Evolutionary conservation across 2,329 filamentous ascomycete genomes (phyloP).

Genomic region (Colletotrichum sp.): DNA sequence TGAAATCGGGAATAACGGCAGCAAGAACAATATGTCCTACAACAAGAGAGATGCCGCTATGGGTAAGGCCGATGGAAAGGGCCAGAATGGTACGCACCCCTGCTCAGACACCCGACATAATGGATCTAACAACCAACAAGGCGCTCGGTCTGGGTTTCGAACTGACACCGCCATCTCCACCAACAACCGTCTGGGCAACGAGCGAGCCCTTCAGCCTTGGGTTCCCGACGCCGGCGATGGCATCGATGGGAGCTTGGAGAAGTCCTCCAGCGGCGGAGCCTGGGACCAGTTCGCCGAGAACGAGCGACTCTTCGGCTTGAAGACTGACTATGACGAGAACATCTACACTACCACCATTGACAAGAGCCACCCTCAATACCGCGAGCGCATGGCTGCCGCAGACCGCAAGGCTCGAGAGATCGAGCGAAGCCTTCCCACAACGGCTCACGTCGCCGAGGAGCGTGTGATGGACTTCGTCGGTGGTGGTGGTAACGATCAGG

Average conservation of each 20-base stretch:
- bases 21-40: slow-evolving; percentile 36
- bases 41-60: slow-evolving; percentile 41
- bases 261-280: slow-evolving; percentile 42
- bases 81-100: slow-evolving; percentile 42
- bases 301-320: slow-evolving; percentile 84
- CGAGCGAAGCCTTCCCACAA: slow-evolving; percentile 74
- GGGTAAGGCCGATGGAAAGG: slow-evolving; percentile 39
- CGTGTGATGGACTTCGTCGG: slow-evolving; percentile 73
- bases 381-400: slow-evolving; percentile 76
- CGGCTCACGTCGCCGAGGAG: slow-evolving; percentile 89
- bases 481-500: slow-evolving; percentile 65
- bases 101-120: background rate
- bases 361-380: slow-evolving; percentile 81
- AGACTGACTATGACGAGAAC: slow-evolving; percentile 91
- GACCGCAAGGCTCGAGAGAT: slow-evolving; percentile 90
- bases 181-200: slow-evolving; percentile 69
- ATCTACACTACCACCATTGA: slow-evolving; percentile 94
- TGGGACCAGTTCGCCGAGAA: slow-evolving; percentile 98
- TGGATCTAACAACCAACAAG: slow-evolving; percentile 45
- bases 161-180: slow-evolving; percentile 92
- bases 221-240: slow-evolving; percentile 69
- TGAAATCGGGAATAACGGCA: slow-evolving; percentile 17
- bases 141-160: slow-evolving; percentile 72
- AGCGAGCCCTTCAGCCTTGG: slow-evolving; percentile 84
- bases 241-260: slow-evolving; percentile 75